Base-by-base conservation (phyloP, 305 asterid genomes). In the Solanum hybrid region DNA sequence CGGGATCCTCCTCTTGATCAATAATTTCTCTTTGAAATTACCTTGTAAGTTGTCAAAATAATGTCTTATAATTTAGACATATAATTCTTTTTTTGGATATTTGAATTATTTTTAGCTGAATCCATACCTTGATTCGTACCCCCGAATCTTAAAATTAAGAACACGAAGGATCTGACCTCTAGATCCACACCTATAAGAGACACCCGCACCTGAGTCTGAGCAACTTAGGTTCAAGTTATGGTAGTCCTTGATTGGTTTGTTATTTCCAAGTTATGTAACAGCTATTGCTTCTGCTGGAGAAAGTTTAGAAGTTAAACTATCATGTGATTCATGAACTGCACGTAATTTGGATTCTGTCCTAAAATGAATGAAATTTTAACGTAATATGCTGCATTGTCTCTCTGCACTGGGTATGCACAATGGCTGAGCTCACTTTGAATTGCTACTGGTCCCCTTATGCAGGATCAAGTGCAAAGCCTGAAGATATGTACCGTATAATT, bases 401-500 rank as follows among this genome's bases (percentile, higher is more conserved):
- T 86, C 88, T 36, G 84, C 75, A 86, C 90, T 85, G 88, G 78
- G 76, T 45, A 4, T 27, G 38, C 29, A 38, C 85, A 72, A 69
- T 29, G 42, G 56, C 35, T 45, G 89, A 75, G 42, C 89, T 76
- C 88, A 26, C 60, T 75, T 13, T 90, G 86, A 90, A 88, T 42
- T 40, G 69, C 24, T 37, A 80, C 87, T 87, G 76, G 89, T 88
- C 91, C 92, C 90, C 76, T 51, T 90, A 40, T 88, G 88, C 89
- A 98, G 99, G 99, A 86, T 96, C 98, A 26, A 98, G 98, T 76
- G 98, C 98, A 88, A 98, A 98, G 93, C 99, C 99, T 72, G 99
- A 96, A 94, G 99, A 98, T 91, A 96, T 96, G 99, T 95, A 98
- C 90, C 94, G 98, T 35, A 98, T 98, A 92, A 88, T 98, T 73